Conservation (phyloP, 148 eudicot genomes). For the Linanthus parryae region DNA sequence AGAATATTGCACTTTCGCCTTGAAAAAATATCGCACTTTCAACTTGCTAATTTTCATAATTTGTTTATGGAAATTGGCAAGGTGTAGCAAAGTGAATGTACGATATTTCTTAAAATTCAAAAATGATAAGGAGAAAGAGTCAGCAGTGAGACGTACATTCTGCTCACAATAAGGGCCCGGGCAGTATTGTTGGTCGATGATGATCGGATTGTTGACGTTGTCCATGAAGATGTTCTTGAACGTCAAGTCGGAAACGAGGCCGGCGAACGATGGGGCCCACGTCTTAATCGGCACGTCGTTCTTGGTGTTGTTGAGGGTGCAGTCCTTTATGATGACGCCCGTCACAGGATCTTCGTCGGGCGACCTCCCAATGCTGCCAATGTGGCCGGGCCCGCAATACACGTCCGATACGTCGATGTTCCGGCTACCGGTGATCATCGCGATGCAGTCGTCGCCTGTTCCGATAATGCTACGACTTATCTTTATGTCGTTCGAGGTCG, state of each 20-base stretch:
- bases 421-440: slow-evolving; percentile 36
- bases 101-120: too few relatives aligned
- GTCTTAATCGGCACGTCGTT: slow-evolving; percentile 69
- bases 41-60: neutral
- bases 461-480: slow-evolving; percentile 19
- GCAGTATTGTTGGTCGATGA: slow-evolving; percentile 67
- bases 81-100: too few relatives aligned
- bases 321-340: slow-evolving; percentile 24
- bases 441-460: slow-evolving; percentile 62
- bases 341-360: slow-evolving; percentile 19
- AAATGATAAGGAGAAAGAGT: neutral
- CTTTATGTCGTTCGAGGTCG: slow-evolving; percentile 17
- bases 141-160: slow-evolving; percentile 10
- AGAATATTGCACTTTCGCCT: too few relatives aligned
- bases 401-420: slow-evolving; percentile 26
- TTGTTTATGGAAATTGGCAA: neutral
- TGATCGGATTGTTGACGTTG: slow-evolving; percentile 42
- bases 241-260: slow-evolving; percentile 17
- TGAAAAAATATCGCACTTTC: too few relatives aligned
- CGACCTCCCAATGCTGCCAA: slow-evolving; percentile 48
- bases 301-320: slow-evolving; percentile 28
- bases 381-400: slow-evolving; percentile 63
- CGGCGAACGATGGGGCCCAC: slow-evolving; percentile 25
- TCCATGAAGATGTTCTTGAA: slow-evolving; percentile 30
- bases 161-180: slow-evolving; percentile 17